Evolutionary conservation across 805 yeast species (phyloP).

Genomic region (Sugiyamaella qingdaonensis): DNA sequence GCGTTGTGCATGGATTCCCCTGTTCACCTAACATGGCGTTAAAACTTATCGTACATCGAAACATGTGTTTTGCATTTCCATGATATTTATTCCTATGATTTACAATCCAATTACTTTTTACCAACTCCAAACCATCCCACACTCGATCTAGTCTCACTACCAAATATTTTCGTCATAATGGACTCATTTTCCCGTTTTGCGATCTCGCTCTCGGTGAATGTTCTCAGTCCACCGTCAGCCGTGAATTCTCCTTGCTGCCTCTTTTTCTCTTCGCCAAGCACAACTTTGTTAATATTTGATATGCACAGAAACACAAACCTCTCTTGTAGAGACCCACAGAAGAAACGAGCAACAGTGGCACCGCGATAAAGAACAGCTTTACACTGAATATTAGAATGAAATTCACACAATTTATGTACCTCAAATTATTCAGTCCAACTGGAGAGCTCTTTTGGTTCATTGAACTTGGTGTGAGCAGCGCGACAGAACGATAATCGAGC

Average conservation of each 20-base stretch:
- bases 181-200: conserved; percentile 35
- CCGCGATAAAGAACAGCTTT: conserved; percentile 29
- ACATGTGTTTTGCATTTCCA: neutral
- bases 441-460: neutral
- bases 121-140: conserved; percentile 5
- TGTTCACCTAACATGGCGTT: neutral
- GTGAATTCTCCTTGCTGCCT: conserved; percentile 45
- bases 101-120: neutral
- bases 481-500: neutral
- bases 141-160: conserved; percentile 22
- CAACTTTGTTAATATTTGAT: conserved; percentile 22
- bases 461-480: neutral
- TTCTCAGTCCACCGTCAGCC: conserved; percentile 42
- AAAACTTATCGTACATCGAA: neutral
- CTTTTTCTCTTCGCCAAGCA: conserved; percentile 41
- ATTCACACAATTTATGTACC: neutral
- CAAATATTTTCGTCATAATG: conserved; percentile 42
- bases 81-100: neutral
- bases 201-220: conserved; percentile 43
- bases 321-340: conserved; percentile 29
- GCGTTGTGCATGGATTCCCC: neutral
- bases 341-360: conserved; percentile 29
- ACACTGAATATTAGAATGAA: conserved; percentile 18
- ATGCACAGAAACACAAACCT: conserved; percentile 13
- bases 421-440: conserved; percentile 1